phyloP scores from a whole-genome alignment of 2,329 filamentous ascomycete species.

The Harringtonia aguacate region DNA sequence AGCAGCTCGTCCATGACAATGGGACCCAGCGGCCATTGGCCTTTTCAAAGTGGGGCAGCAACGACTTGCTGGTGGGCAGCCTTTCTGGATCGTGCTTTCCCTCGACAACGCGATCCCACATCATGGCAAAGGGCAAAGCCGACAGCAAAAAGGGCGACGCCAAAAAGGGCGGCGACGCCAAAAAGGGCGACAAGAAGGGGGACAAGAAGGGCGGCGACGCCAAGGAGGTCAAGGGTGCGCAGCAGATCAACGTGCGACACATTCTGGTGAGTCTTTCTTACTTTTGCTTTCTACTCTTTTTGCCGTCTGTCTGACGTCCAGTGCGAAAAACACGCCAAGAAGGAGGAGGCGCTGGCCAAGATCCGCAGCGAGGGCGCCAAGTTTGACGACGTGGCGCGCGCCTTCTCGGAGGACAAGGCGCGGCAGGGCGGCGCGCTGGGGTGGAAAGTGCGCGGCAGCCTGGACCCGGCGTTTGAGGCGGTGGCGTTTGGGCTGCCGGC shows the following conservation, averaged over 20 bases:
- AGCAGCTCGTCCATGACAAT: no score
- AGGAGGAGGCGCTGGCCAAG: constrained; percentile 64
- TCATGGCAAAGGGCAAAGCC: constrained; percentile 13
- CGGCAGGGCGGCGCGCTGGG: constrained; percentile 59
- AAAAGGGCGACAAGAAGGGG: constrained; percentile 3
- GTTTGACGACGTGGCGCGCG: constrained; percentile 64
- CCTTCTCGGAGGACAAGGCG: constrained; percentile 70
- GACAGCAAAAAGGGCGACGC: constrained; percentile 12
- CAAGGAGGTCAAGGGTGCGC: constrained; percentile 13
- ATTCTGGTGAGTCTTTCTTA: constrained; percentile 39
- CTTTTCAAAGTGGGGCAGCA: no score
- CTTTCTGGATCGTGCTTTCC: no score
- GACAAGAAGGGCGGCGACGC: constrained; percentile 6
- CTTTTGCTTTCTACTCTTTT: neutral
- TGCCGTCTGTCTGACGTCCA: constrained; percentile 15
- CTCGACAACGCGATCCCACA: neutral
- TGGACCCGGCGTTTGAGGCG: constrained; percentile 61
- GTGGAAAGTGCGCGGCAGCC: constrained; percentile 58
- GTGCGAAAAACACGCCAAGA: constrained; percentile 69
- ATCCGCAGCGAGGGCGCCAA: constrained; percentile 51
- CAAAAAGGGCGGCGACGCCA: constrained; percentile 7
- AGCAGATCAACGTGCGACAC: constrained; percentile 59
- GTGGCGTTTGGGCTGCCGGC: constrained; percentile 59
- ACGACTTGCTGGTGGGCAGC: no score
- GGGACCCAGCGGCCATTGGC: no score